Conservation (phyloP, 768 basidiomycete species). For the Lactarius tabidus region DNA sequence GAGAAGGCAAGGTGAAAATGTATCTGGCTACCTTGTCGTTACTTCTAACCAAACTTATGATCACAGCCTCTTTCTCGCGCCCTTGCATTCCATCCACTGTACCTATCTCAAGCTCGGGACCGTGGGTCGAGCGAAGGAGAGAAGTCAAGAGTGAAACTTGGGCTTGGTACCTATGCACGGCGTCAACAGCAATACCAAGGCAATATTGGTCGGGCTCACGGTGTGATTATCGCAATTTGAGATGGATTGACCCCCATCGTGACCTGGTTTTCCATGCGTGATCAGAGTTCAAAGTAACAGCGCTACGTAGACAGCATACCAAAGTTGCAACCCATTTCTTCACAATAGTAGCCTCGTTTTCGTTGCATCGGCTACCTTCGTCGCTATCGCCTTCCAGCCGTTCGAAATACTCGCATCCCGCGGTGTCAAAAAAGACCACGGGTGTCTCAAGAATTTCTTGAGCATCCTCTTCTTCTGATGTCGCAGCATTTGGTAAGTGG, state of each 20-base stretch:
- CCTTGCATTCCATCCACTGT: constrained; percentile 98
- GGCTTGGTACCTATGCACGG: constrained; percentile 73
- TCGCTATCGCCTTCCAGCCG: constrained; percentile 71
- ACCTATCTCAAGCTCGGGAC: constrained; percentile 76
- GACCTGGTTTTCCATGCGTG: constrained; percentile 39
- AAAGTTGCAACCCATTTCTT: constrained; percentile 77
- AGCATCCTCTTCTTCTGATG: constrained; percentile 57
- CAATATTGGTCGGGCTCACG: constrained; percentile 41
- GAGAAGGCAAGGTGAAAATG: constrained; percentile 3
- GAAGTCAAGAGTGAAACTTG: constrained; percentile 85
- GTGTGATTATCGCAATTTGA: constrained; percentile 87
- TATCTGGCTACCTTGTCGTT: constrained; percentile 62
- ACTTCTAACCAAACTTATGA: constrained; percentile 89
- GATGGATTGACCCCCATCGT: constrained; percentile 54
- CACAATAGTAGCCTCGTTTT: constrained; percentile 89
- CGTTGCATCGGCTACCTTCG: constrained; percentile 89
- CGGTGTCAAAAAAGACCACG: constrained; percentile 91
- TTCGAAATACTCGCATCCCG: constrained; percentile 92
- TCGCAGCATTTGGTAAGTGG: constrained; percentile 55
- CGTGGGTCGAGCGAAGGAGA: constrained; percentile 66
- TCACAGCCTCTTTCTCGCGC: constrained; percentile 89
- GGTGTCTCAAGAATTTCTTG: constrained; percentile 72
- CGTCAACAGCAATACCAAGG: background rate
- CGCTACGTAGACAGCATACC: constrained; percentile 40
- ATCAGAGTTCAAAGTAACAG: background rate